Evolutionary conservation across 805 yeast species (phyloP).

Genomic region (Cyberlindnera samutprakarnensis): DNA sequence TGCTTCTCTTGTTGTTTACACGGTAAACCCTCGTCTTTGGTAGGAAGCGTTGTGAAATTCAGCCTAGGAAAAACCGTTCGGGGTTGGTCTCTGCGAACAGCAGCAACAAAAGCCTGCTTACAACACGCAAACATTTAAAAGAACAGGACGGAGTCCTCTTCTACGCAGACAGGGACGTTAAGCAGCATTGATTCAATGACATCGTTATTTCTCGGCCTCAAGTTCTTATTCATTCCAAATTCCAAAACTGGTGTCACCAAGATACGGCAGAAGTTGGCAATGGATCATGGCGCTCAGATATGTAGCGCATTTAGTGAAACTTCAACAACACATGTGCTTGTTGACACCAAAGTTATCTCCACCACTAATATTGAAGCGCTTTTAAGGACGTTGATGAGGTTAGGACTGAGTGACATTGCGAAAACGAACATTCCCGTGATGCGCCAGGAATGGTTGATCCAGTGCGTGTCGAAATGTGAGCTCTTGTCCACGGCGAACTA

Average conservation of each 20-base stretch:
- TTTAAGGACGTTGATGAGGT: too few relatives aligned
- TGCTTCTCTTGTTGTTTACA: neutral
- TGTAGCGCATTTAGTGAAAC: slow-evolving; percentile 3
- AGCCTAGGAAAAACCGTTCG: too few relatives aligned
- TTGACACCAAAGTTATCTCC: slow-evolving; percentile 14
- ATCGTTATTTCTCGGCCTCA: slow-evolving; percentile 1
- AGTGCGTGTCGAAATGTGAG: slow-evolving; percentile 10
- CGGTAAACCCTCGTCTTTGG: too few relatives aligned
- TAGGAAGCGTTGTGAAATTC: too few relatives aligned
- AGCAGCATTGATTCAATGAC: too few relatives aligned
- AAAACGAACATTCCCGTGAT: too few relatives aligned
- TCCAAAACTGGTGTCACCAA: slow-evolving; percentile 12
- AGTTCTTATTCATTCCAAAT: slow-evolving; percentile 18
- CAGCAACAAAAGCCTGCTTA: too few relatives aligned
- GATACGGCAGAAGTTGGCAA: slow-evolving; percentile 13
- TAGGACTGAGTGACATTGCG: slow-evolving; percentile 8
- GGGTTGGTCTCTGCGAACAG: too few relatives aligned
- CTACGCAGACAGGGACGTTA: too few relatives aligned
- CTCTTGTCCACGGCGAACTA: slow-evolving; percentile 4
- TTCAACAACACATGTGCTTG: slow-evolving; percentile 15
- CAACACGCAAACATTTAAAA: too few relatives aligned
- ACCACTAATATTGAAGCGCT: too few relatives aligned
- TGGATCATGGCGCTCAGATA: slow-evolving; percentile 13
- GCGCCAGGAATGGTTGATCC: slow-evolving; percentile 20
- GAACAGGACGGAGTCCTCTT: too few relatives aligned